Evolutionary conservation across 2,329 filamentous ascomycete genomes (phyloP).

Genomic region (Paracoccidioides lutzii): DNA sequence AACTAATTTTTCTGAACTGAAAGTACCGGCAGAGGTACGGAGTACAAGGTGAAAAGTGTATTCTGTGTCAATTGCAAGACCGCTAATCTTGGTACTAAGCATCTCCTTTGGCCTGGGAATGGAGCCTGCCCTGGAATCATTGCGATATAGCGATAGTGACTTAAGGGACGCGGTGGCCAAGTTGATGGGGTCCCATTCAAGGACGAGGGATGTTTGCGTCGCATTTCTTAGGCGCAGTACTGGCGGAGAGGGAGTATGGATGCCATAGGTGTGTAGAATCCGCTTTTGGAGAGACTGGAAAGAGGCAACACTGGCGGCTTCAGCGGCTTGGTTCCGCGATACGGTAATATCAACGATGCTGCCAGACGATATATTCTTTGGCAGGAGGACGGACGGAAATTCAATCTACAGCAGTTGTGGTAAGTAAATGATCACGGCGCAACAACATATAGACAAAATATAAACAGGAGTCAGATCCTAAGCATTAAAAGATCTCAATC

Average conservation of each 20-base stretch:
- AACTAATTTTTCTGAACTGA: slow-evolving; percentile 65
- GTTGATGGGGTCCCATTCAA: slow-evolving; percentile 94
- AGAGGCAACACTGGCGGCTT: slow-evolving; percentile 57
- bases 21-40: slow-evolving; percentile 80
- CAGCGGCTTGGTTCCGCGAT: slow-evolving; percentile 68
- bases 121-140: slow-evolving; percentile 89
- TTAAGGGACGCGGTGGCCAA: slow-evolving; percentile 85
- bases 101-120: slow-evolving; percentile 80
- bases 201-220: slow-evolving; percentile 93
- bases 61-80: slow-evolving; percentile 89
- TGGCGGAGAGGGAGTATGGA: slow-evolving; percentile 61
- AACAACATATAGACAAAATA: neutral
- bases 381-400: slow-evolving; percentile 93
- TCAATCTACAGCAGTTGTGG: slow-evolving; percentile 57
- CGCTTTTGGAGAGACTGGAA: slow-evolving; percentile 80
- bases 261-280: slow-evolving; percentile 78
- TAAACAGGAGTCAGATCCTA: neutral
- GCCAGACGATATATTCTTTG: slow-evolving; percentile 85
- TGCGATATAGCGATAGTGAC: slow-evolving; percentile 81
- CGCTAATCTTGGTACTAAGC: slow-evolving; percentile 92
- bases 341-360: slow-evolving; percentile 98
- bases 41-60: slow-evolving; percentile 91
- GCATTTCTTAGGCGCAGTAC: slow-evolving; percentile 86
- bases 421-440: neutral
- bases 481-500: neutral